Percentiles rank a stretch among this genome's conserved stretches.
Evolutionary conservation across 805 yeast species (phyloP).

Genomic region (Hanseniaspora jakobsenii): DNA sequence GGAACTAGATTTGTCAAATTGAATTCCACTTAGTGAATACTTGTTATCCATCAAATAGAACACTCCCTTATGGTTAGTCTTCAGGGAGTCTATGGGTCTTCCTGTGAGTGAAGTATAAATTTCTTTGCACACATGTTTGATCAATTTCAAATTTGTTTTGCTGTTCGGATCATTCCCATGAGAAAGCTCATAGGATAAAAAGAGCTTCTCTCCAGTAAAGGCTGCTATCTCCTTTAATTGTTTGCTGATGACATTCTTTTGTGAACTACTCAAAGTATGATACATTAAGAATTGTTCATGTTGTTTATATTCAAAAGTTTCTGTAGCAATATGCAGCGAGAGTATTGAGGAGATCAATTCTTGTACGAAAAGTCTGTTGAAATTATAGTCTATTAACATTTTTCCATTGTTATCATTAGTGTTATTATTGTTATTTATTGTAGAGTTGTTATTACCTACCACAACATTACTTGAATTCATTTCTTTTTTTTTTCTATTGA

Average conservation of each 20-base stretch:
- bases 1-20: conserved; percentile 23
- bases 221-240: not conserved
- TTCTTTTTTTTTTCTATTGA: not conserved
- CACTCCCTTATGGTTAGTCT: conserved; percentile 73
- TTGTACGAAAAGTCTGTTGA: too few relatives aligned
- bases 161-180: conserved; percentile 19
- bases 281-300: too few relatives aligned
- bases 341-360: too few relatives aligned
- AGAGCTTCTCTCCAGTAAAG: not conserved
- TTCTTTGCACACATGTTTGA: conserved; percentile 87
- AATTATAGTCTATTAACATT: too few relatives aligned
- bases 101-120: conserved; percentile 72
- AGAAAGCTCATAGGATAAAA: not conserved
- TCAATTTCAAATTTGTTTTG: conserved; percentile 63
- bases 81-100: conserved; percentile 81
- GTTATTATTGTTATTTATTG: too few relatives aligned
- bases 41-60: conserved; percentile 28
- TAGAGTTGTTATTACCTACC: not conserved
- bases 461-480: not conserved
- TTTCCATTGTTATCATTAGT: too few relatives aligned
- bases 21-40: too few relatives aligned
- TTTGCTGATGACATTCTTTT: not conserved
- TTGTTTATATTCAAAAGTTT: too few relatives aligned
- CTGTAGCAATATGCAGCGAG: too few relatives aligned
- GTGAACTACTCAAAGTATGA: too few relatives aligned